A percentile compares a stretch with the other conserved stretches of the same genome.
These are phyloP conservation scores for Dittrichia graveolens DNA, from an alignment of 129 eudicot genomes.

Conservation along the genomic window DNA sequence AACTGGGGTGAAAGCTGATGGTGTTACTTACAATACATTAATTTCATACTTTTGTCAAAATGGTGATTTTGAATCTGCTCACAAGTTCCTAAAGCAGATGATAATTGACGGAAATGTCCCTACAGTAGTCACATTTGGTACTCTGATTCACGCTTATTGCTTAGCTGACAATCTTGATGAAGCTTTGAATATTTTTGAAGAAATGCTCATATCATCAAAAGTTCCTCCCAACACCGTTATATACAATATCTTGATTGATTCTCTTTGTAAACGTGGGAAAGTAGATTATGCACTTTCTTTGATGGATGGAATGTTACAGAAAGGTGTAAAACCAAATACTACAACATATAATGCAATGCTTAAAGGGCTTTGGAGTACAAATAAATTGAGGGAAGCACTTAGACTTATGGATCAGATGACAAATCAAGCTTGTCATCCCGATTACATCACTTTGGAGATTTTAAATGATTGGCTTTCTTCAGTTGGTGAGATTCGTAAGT, in stretches of 20 bases:
- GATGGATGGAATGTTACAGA: conserved; percentile 63
- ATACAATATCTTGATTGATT: conserved; percentile 66
- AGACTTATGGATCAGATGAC: conserved; percentile 76
- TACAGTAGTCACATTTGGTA: conserved; percentile 76
- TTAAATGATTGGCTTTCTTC: conserved; percentile 73
- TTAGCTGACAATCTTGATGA: conserved; percentile 54
- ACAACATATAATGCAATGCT: conserved; percentile 78
- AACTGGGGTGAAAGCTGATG: conserved; percentile 56
- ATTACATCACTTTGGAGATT: conserved; percentile 76
- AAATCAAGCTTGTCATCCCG: conserved; percentile 66
- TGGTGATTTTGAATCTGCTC: conserved; percentile 62
- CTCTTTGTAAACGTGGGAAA: conserved; percentile 58
- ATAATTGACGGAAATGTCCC: conserved; percentile 54
- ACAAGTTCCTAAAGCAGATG: conserved; percentile 61
- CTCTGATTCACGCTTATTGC: conserved; percentile 75
- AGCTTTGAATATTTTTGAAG: conserved; percentile 60
- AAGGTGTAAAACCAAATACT: conserved; percentile 61
- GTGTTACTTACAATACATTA: conserved; percentile 71
- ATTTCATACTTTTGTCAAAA: conserved; percentile 60
- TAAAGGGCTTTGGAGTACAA: conserved; percentile 64
- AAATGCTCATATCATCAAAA: conserved; percentile 46
- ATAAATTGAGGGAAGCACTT: conserved; percentile 54
- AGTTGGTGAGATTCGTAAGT: conserved; percentile 61
- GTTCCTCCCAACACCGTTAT: conserved; percentile 70
- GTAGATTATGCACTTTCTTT: conserved; percentile 61